Base-by-base conservation (phyloP, 164 flowering plant species). In the Aristolochia fimbriata region DNA sequence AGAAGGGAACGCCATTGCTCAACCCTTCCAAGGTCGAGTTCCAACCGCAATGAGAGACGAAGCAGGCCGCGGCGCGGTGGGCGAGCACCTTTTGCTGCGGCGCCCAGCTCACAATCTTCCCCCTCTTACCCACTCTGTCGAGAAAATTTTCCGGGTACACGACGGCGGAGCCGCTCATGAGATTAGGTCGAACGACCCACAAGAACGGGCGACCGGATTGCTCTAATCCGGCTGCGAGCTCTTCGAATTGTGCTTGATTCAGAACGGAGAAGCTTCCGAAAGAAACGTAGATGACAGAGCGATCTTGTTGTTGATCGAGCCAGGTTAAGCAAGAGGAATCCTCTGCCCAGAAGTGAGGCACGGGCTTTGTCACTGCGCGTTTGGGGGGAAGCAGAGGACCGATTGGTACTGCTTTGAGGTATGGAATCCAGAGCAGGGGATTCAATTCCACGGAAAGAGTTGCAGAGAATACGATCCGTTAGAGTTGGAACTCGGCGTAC, bases 21-120 rank as follows among this genome's bases (percentile, higher is more conserved):
- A 74, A 24, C 7, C 80, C 78, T 64, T 85, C 91, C 22, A 79
- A 21, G 13, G 78, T 71, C 19, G 91, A 83, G 52, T 77, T 78
- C 91, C 91, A 85, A 15, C 91, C 88, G 59, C 87, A 82, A 59
- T 86, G 89, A 45, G 75, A 74, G 21, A 83, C 0, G 56, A 83
- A 83, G 50, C 88, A 81, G 47, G 77, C 84, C 17, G 83, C 62
- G 1, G 84, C 69, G 52, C 79, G 77, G 48, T 85, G 86, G 27
- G 57, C 31, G 0, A 83, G 65, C 22, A 82, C 76, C 50, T 65
- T 56, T 24, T 75, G 75, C 31, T 80, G 87, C 1, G 90, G 87
- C 13, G 83, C 81, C 87, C 87, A 82, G 3, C 62, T 62, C 12
- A 81, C 83, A 24, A 80, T 53, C 62, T 58, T 57, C 17, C 81